A percentile compares a stretch with the other conserved stretches of the same genome.
These are phyloP conservation scores for Cadophora malorum DNA, from an alignment of 2,329 filamentous ascomycete genomes.

Conservation along the genomic window DNA sequence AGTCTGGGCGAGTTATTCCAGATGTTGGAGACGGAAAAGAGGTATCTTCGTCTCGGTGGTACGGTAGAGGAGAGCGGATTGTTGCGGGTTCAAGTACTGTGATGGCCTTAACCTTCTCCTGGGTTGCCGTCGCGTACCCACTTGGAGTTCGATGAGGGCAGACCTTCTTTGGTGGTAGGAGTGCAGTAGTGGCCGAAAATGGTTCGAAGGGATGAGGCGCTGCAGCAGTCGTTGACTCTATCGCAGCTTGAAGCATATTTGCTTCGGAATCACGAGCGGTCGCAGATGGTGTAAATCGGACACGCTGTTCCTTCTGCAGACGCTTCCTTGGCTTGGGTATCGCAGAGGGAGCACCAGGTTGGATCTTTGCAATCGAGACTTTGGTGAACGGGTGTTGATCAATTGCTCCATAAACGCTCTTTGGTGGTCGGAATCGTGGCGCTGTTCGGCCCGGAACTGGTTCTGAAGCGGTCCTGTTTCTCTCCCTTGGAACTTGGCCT, in stretches of 20 bases:
- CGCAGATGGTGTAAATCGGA: conserved; percentile 39
- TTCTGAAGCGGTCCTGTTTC: conserved; percentile 21
- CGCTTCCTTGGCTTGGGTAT: conserved; percentile 20
- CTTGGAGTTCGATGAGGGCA: neutral
- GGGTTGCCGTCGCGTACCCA: neutral
- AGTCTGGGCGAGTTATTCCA: too few species aligned
- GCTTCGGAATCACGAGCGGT: conserved; percentile 38
- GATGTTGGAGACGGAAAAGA: neutral
- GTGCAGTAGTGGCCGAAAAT: conserved; percentile 5
- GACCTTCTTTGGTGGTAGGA: neutral
- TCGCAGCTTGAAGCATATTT: conserved; percentile 33
- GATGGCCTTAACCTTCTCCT: neutral
- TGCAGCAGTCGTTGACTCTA: conserved; percentile 28
- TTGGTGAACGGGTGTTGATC: conserved; percentile 42
- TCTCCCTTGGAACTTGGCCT: conserved; percentile 7
- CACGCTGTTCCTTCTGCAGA: conserved; percentile 28
- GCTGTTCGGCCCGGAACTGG: conserved; percentile 29
- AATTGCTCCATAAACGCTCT: conserved; percentile 42
- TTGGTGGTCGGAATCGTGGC: conserved; percentile 42
- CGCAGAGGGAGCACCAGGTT: neutral
- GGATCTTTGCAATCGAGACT: conserved; percentile 33
- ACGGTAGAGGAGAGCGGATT: neutral
- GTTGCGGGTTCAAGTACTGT: neutral
- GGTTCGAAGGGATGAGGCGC: conserved; percentile 33
- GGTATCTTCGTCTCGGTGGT: neutral